A percentile compares a stretch with the other conserved stretches of the same genome.
Conservation (phyloP, 495 filamentous ascomycete species). For the Penicillium alfredii region DNA sequence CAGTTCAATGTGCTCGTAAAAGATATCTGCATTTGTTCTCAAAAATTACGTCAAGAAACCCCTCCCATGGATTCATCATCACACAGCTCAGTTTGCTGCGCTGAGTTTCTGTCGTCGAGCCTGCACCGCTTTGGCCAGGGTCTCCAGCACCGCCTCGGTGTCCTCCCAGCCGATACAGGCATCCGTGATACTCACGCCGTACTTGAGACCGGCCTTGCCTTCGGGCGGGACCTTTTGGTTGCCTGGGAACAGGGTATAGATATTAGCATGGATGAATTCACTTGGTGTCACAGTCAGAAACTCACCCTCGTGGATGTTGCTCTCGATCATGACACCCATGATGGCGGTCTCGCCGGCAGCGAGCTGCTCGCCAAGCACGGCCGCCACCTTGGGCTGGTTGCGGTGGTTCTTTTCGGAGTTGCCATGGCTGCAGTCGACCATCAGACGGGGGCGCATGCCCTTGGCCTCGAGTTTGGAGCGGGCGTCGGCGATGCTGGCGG, state of each 20-base stretch:
- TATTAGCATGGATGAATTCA: constrained; percentile 4
- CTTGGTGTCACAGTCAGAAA: constrained; percentile 1
- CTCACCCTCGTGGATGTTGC: constrained; percentile 86
- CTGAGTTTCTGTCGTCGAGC: constrained; percentile 34
- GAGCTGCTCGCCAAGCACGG: constrained; percentile 75
- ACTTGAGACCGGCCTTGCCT: constrained; percentile 82
- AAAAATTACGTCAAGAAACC: too few relatives aligned
- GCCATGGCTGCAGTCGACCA: constrained; percentile 98
- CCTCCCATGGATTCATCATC: neutral
- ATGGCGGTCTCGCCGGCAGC: constrained; percentile 75
- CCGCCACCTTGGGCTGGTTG: constrained; percentile 95
- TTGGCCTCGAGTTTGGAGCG: constrained; percentile 63
- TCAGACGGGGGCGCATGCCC: constrained; percentile 67
- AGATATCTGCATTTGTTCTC: too few relatives aligned
- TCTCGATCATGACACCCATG: constrained; percentile 99
- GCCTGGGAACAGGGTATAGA: constrained; percentile 48
- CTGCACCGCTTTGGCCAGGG: constrained; percentile 75
- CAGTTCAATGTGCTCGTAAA: constrained; percentile 16
- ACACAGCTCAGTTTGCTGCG: constrained; percentile 16
- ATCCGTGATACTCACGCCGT: constrained; percentile 96
- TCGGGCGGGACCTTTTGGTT: constrained; percentile 88
- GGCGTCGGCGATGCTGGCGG: constrained; percentile 69
- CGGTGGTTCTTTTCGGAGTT: constrained; percentile 95
- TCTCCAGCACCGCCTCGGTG: constrained; percentile 74
- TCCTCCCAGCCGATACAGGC: constrained; percentile 95